Percentiles rank a stretch among this genome's conserved stretches.
Evolutionary conservation across 495 filamentous ascomycete species (phyloP).

Genomic region (Haplographium delicatum): DNA sequence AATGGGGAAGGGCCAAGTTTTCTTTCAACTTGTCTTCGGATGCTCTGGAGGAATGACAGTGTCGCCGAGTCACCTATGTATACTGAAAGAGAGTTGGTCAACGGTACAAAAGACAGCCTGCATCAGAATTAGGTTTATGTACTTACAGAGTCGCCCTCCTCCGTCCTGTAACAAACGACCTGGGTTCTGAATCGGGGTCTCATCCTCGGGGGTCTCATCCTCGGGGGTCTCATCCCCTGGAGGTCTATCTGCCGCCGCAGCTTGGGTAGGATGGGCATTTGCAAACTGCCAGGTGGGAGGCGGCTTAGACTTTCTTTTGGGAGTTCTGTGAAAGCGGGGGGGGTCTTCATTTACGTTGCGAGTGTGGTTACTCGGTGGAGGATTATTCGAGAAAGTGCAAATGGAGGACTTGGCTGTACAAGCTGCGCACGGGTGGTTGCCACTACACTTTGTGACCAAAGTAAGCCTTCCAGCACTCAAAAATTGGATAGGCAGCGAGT

Average conservation of each 20-base stretch:
- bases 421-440: background rate
- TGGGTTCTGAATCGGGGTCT: constrained; percentile 7
- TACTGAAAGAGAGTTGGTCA: background rate
- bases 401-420: background rate
- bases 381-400: background rate
- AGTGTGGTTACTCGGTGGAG: background rate
- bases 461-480: background rate
- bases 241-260: background rate
- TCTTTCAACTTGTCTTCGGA: constrained; percentile 4
- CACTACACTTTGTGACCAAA: background rate
- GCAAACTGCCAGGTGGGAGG: background rate
- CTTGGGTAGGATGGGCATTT: background rate
- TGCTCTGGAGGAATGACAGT: constrained; percentile 4
- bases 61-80: constrained; percentile 9
- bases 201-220: constrained; percentile 1
- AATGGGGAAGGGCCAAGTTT: constrained; percentile 4
- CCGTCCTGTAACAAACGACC: constrained; percentile 7
- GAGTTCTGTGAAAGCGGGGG: background rate
- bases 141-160: constrained; percentile 7
- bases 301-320: constrained; percentile 1
- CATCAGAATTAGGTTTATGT: background rate
- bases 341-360: background rate
- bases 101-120: background rate
- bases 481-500: background rate
- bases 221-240: background rate